Evolutionary conservation across 495 filamentous ascomycete species (phyloP).

Genomic region (Parmelia sp.): DNA sequence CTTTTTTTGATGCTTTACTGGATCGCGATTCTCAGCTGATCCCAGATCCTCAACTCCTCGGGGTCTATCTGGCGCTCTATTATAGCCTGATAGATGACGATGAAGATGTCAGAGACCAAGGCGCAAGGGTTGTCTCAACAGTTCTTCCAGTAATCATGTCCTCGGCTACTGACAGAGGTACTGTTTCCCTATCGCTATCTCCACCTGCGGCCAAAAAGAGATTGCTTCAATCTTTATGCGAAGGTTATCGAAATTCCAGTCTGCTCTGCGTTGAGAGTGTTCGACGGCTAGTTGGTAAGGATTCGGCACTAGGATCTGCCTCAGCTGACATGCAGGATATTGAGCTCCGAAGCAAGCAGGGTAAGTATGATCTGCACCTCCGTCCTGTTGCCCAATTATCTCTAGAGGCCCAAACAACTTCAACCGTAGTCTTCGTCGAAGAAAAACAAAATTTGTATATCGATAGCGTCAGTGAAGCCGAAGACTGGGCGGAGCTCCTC

Average conservation of each 20-base stretch:
- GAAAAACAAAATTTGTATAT: slow-evolving; percentile 91
- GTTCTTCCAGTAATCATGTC: slow-evolving; percentile 36
- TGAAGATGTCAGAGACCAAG: slow-evolving; percentile 69
- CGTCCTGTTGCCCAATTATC: slow-evolving; percentile 44
- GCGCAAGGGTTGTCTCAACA: slow-evolving; percentile 45
- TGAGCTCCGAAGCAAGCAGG: slow-evolving; percentile 28
- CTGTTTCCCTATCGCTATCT: slow-evolving; percentile 26
- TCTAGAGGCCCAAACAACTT: slow-evolving; percentile 47
- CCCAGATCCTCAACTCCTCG: slow-evolving; percentile 32
- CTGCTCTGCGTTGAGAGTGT: slow-evolving; percentile 31
- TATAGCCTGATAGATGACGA: slow-evolving; percentile 81
- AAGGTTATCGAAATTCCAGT: slow-evolving; percentile 34
- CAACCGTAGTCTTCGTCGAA: slow-evolving; percentile 70
- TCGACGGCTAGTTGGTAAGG: slow-evolving; percentile 25
- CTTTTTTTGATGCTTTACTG: slow-evolving; percentile 20
- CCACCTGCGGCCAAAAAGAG: slow-evolving; percentile 44
- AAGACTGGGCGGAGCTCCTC: slow-evolving; percentile 49
- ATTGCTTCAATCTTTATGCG: slow-evolving; percentile 41
- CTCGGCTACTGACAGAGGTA: slow-evolving; percentile 31
- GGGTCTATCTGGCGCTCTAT: slow-evolving; percentile 49
- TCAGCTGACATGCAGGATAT: slow-evolving; percentile 25
- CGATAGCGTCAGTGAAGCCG: slow-evolving; percentile 66
- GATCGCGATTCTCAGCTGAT: neutral
- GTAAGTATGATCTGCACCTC: slow-evolving; percentile 16
- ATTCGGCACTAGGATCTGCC: neutral